These are phyloP conservation scores for Lachnellula subtilissima DNA, from an alignment of 2,329 filamentous ascomycete genomes.

Conservation along the genomic window DNA sequence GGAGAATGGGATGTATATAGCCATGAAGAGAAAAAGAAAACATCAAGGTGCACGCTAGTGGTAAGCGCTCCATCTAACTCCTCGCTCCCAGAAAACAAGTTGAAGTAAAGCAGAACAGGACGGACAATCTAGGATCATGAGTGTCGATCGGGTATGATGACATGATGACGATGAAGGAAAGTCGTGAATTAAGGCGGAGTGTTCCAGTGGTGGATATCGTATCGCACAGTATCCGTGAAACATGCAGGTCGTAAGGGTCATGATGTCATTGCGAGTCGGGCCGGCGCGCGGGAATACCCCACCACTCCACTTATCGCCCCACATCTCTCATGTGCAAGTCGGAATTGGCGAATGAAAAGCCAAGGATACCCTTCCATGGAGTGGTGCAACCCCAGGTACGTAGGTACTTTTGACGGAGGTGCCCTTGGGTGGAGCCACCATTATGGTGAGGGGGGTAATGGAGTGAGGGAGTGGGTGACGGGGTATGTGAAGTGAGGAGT, in stretches of 20 bases:
- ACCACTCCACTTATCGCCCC: not conserved
- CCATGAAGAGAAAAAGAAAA: not conserved
- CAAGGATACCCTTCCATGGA: not conserved
- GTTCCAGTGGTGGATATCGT: not conserved
- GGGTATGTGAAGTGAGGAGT: not conserved
- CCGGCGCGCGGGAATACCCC: not conserved
- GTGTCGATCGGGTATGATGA: not conserved
- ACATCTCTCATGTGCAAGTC: not conserved
- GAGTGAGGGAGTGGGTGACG: not conserved
- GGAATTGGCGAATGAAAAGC: not conserved
- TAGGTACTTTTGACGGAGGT: not conserved
- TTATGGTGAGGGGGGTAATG: not conserved
- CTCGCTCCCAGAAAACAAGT: not conserved
- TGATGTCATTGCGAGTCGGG: not conserved
- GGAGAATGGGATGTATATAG: not conserved
- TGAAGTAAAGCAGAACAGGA: not conserved
- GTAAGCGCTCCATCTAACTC: not conserved
- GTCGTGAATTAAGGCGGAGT: not conserved
- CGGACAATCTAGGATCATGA: not conserved
- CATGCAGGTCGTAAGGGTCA: not conserved
- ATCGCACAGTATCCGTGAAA: not conserved
- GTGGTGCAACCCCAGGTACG: not conserved
- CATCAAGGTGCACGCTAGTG: not conserved
- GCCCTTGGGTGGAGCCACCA: not conserved
- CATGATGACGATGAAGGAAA: not conserved